Evolutionary conservation across 2,329 filamentous ascomycete genomes (phyloP).

Genomic region (Aspergillus cejpii): DNA sequence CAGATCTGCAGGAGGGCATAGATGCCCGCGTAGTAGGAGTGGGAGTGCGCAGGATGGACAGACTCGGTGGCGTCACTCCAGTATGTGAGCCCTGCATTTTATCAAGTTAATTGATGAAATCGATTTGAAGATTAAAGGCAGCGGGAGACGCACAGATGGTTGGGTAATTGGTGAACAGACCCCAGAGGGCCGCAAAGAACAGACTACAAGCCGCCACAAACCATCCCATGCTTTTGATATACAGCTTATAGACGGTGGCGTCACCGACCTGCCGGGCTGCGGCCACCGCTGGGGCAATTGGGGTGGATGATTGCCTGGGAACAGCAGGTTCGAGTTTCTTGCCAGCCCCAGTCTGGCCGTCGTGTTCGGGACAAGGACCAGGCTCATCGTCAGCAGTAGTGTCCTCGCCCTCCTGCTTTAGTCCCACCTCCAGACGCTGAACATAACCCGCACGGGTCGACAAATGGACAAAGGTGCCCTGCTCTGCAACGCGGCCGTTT

Average conservation of each 20-base stretch:
- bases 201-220: conserved; percentile 9
- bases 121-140: neutral
- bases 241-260: conserved; percentile 19
- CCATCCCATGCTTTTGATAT: conserved; percentile 20
- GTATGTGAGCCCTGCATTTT: conserved; percentile 8
- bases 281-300: neutral
- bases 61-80: conserved; percentile 20
- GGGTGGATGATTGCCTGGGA: neutral
- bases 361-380: neutral
- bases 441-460: conserved; percentile 2
- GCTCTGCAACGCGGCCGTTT: conserved; percentile 16
- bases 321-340: neutral
- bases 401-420: neutral
- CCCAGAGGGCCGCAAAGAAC: conserved; percentile 18
- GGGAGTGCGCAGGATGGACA: conserved; percentile 14
- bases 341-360: neutral
- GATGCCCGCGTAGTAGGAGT: conserved; percentile 22
- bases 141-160: conserved; percentile 22
- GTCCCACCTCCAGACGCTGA: conserved; percentile 1
- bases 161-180: conserved; percentile 22
- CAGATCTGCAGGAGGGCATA: conserved; percentile 25
- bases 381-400: conserved; percentile 10
- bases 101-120: neutral
- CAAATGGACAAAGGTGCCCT: conserved; percentile 3
- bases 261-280: conserved; percentile 35